A percentile compares a stretch with the other conserved stretches of the same genome.
Evolutionary conservation across 1,139 yeast species (phyloP).

Genomic region (Yamadazyma conglobata): DNA sequence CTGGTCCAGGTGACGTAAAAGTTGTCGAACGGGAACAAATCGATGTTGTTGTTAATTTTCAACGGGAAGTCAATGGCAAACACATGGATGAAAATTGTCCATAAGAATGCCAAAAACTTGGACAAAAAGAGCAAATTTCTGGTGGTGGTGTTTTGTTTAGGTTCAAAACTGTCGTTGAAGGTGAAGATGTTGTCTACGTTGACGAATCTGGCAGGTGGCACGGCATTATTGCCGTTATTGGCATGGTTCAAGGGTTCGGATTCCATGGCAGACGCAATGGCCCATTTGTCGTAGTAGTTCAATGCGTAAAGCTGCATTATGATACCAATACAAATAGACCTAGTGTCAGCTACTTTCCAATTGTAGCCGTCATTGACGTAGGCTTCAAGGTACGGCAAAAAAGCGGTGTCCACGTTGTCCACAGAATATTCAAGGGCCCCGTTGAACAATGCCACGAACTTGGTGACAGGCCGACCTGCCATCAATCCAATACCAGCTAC

Average conservation of each 20-base stretch:
- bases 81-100: slow-evolving; percentile 22
- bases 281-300: slow-evolving; percentile 7
- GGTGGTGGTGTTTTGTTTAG: neutral
- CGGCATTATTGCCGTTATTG: neutral
- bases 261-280: neutral
- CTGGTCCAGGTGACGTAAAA: neutral
- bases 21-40: slow-evolving; percentile 1
- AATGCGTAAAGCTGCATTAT: slow-evolving; percentile 17
- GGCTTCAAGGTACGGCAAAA: neutral
- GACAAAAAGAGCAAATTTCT: neutral
- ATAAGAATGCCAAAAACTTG: slow-evolving; percentile 9
- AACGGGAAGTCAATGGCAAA: slow-evolving; percentile 26
- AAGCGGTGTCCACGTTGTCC: neutral
- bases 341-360: slow-evolving; percentile 24
- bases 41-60: slow-evolving; percentile 10
- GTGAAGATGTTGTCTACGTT: neutral
- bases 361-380: slow-evolving; percentile 8
- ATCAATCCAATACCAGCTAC: slow-evolving; percentile 31
- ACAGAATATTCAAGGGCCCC: neutral
- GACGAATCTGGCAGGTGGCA: neutral
- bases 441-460: slow-evolving; percentile 3
- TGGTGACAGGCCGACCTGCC: slow-evolving; percentile 35
- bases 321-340: slow-evolving; percentile 24
- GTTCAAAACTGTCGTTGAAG: slow-evolving; percentile 1
- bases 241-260: neutral